Percentiles rank a stretch among this genome's conserved stretches.
Evolutionary conservation across 2,329 filamentous ascomycete species (phyloP).

Genomic region (Fusarium sp.): DNA sequence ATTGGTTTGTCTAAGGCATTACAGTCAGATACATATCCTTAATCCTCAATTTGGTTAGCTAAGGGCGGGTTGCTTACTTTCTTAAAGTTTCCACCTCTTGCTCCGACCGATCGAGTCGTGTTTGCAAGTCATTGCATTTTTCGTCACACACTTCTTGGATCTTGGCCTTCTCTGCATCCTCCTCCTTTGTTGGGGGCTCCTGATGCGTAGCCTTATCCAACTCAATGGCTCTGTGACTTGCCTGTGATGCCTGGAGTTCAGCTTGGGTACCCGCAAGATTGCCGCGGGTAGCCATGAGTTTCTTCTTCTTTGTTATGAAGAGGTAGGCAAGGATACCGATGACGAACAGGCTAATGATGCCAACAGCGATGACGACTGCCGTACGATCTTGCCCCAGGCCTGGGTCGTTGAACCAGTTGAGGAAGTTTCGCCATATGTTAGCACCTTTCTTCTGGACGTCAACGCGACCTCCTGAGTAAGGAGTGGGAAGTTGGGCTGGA

Average conservation of each 20-base stretch:
- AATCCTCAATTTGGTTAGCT: too few relatives aligned
- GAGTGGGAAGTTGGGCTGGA: too few relatives aligned
- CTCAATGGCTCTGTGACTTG: fast-evolving
- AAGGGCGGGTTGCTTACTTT: too few relatives aligned
- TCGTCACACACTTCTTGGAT: too few relatives aligned
- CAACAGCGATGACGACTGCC: not conserved
- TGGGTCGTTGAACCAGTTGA: not conserved
- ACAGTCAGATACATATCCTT: too few relatives aligned
- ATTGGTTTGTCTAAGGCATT: too few relatives aligned
- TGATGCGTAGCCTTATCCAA: too few relatives aligned
- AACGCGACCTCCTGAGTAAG: not conserved
- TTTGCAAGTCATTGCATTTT: too few relatives aligned
- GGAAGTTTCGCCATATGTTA: not conserved
- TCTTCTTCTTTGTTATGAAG: not conserved
- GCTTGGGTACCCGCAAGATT: not conserved
- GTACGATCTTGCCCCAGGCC: not conserved
- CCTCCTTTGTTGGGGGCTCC: too few relatives aligned
- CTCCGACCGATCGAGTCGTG: too few relatives aligned
- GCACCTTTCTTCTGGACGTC: not conserved
- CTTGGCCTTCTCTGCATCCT: too few relatives aligned
- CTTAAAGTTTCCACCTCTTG: too few relatives aligned
- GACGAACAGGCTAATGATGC: not conserved
- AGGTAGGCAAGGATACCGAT: not conserved
- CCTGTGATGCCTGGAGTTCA: not conserved
- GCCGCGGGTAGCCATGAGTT: not conserved